These are phyloP conservation scores for Crepidotus variabilis DNA, from an alignment of 768 basidiomycete species.

Conservation along the genomic window DNA sequence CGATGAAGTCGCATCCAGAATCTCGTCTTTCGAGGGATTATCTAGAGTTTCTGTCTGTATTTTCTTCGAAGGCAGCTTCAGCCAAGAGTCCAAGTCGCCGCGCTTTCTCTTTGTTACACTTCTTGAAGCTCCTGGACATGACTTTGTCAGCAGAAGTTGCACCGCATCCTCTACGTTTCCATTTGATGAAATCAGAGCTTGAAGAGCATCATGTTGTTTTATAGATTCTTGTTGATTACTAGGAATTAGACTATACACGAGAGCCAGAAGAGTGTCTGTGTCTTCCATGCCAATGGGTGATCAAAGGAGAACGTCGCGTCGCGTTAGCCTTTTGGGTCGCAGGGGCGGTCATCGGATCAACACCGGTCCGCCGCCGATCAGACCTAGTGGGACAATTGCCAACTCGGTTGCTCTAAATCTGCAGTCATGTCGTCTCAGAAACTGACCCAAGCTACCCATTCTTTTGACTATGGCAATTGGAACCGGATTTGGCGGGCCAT, in stretches of 20 bases:
- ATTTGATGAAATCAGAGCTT: conserved; percentile 51
- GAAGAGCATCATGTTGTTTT: conserved; percentile 43
- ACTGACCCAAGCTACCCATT: background rate
- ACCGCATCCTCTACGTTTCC: conserved; percentile 58
- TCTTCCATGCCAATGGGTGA: conserved; percentile 7
- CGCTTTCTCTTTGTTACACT: conserved; percentile 48
- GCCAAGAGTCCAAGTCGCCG: conserved; percentile 52
- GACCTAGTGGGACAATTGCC: background rate
- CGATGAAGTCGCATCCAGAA: conserved; percentile 11
- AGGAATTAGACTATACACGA: conserved; percentile 58
- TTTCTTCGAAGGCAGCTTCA: conserved; percentile 29
- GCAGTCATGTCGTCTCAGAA: background rate
- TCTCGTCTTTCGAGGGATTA: background rate
- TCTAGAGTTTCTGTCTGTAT: background rate
- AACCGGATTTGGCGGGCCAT: background rate
- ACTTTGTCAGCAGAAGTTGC: conserved; percentile 27
- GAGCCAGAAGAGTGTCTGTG: conserved; percentile 66
- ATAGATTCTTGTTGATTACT: conserved; percentile 16
- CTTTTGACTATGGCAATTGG: background rate
- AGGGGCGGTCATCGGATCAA: background rate
- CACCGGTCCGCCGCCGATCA: background rate
- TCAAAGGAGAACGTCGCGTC: background rate
- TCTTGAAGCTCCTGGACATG: conserved; percentile 13
- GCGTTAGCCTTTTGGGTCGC: background rate
- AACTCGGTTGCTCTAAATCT: background rate